phyloP scores from a whole-genome alignment of 2,329 filamentous ascomycete genomes.

The Herpotrichia juniperi region DNA sequence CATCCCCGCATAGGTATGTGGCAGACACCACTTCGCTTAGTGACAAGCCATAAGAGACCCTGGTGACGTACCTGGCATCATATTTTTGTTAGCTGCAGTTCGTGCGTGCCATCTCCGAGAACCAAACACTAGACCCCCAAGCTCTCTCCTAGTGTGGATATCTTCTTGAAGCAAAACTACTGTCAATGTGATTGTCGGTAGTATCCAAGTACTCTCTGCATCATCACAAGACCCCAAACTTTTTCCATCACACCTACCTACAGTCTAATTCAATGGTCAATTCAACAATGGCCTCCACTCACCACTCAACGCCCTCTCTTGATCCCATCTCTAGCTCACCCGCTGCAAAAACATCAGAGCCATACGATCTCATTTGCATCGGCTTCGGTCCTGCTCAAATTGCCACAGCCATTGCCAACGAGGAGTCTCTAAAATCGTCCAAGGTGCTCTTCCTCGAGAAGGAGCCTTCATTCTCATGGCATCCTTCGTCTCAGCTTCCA shows the following conservation, averaged over 20 bases:
- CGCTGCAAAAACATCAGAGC: conserved; percentile 3
- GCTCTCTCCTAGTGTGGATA: neutral
- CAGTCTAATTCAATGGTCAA: neutral
- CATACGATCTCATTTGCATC: conserved; percentile 42
- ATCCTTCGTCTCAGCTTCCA: conserved; percentile 30
- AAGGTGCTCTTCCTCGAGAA: conserved; percentile 41
- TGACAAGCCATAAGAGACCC: neutral
- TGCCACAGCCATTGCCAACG: conserved; percentile 43
- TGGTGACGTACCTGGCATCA: conserved; percentile 16
- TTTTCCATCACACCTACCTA: neutral
- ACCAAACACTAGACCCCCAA: neutral
- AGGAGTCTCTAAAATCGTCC: conserved; percentile 30
- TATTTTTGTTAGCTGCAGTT: conserved; percentile 6
- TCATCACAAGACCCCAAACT: neutral
- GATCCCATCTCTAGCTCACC: conserved; percentile 19
- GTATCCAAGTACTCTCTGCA: neutral
- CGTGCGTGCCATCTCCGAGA: neutral
- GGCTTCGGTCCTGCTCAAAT: conserved; percentile 44
- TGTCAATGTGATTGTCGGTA: conserved; percentile 1
- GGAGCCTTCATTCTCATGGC: conserved; percentile 42
- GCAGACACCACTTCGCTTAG: conserved; percentile 10
- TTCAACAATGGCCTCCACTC: conserved; percentile 28
- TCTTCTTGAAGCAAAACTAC: conserved; percentile 2
- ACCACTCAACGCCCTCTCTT: conserved; percentile 18
- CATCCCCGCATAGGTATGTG: conserved; percentile 24